phyloP scores from a whole-genome alignment of 805 yeast genomes.

The Starmerella vitae region DNA sequence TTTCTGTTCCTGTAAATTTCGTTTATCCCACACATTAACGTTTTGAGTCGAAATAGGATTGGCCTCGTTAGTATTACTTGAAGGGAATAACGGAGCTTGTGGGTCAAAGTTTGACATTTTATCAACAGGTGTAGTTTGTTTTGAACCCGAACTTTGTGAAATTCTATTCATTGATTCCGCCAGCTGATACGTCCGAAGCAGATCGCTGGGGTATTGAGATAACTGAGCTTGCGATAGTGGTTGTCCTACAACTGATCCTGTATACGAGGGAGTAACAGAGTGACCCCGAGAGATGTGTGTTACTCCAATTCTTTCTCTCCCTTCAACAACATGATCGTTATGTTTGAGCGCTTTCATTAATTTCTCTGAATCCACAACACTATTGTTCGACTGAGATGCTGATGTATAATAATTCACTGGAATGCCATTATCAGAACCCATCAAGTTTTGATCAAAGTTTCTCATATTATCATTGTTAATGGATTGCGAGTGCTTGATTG shows the following conservation, averaged over 20 bases:
- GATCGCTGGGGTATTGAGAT: not conserved
- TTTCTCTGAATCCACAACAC: not conserved
- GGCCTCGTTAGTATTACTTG: too few species aligned
- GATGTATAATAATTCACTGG: not conserved
- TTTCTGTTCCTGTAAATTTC: too few species aligned
- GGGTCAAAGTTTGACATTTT: not conserved
- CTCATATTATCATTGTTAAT: too few species aligned
- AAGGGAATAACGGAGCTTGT: too few species aligned
- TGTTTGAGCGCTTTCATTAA: constrained; percentile 1
- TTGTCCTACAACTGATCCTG: constrained; percentile 12
- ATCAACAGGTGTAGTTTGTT: not conserved
- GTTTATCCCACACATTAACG: too few species aligned
- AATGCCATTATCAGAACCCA: too few species aligned
- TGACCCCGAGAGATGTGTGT: constrained; percentile 3
- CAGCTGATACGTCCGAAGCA: not conserved
- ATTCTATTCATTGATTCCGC: not conserved
- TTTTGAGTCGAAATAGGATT: too few species aligned
- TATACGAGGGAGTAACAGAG: constrained; percentile 4
- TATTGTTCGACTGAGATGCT: not conserved
- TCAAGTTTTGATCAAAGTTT: too few species aligned
- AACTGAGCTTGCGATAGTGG: not conserved
- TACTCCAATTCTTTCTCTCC: constrained; percentile 3
- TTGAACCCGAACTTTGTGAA: not conserved
- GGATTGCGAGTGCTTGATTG: too few species aligned
- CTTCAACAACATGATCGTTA: constrained; percentile 4